phyloP scores from a whole-genome alignment of 495 filamentous ascomycete species.

The Cudoniella acicularis region DNA sequence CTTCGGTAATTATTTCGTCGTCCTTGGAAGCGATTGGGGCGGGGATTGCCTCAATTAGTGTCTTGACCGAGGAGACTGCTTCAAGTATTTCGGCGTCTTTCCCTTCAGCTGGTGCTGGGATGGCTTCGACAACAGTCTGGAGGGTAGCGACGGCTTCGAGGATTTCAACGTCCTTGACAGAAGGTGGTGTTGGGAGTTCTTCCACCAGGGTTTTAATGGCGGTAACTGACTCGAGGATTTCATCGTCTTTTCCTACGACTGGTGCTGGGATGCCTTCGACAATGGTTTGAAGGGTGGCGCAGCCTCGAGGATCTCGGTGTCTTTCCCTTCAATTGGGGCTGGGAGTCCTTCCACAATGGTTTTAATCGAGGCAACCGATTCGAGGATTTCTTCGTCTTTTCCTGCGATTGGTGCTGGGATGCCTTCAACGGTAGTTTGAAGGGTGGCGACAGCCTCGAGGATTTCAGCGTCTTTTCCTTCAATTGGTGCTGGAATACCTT shows the following conservation, averaged over 20 bases:
- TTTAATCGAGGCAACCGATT: background rate
- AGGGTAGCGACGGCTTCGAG: background rate
- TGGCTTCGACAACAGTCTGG: background rate
- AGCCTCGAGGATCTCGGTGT: too few relatives aligned
- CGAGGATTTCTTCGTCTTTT: background rate
- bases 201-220: background rate
- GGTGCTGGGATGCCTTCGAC: background rate
- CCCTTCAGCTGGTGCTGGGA: slow-evolving; percentile 1
- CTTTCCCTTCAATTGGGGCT: background rate
- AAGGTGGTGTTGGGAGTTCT: background rate
- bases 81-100: slow-evolving; percentile 4
- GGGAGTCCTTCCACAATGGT: slow-evolving; percentile 2
- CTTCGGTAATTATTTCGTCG: background rate
- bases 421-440: background rate
- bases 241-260: background rate
- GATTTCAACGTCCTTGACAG: slow-evolving; percentile 14
- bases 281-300: too few relatives aligned
- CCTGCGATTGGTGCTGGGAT: background rate
- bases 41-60: background rate
- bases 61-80: background rate
- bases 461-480: slow-evolving; percentile 8
- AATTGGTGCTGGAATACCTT: slow-evolving; percentile 1
- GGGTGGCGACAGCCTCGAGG: background rate
- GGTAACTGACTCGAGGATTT: background rate
- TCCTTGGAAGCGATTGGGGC: background rate